Conservation (phyloP, 306 rosid species). For the Comarum palustre region DNA sequence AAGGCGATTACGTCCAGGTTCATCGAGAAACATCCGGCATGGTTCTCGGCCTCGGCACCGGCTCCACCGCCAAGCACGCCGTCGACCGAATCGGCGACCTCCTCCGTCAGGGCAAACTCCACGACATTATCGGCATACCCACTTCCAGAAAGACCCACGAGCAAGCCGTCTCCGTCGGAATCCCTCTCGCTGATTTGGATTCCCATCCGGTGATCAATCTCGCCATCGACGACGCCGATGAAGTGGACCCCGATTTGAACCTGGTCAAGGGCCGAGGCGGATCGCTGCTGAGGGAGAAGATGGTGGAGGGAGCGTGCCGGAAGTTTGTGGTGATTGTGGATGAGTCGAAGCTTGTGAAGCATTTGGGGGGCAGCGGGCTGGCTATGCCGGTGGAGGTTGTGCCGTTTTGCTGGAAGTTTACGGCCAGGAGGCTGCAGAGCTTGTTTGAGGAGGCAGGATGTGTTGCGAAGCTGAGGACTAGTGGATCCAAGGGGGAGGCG, state of each 20-base stretch:
- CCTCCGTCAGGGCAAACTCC: slow-evolving; percentile 59
- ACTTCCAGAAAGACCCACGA: slow-evolving; percentile 73
- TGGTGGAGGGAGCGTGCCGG: slow-evolving; percentile 73
- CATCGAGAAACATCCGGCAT: no score
- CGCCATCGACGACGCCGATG: slow-evolving; percentile 90
- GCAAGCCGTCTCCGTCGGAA: slow-evolving; percentile 64
- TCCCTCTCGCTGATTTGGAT: slow-evolving; percentile 73
- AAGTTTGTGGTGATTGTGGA: slow-evolving; percentile 77
- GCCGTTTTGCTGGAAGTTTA: slow-evolving; percentile 74
- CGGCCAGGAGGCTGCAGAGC: slow-evolving; percentile 45
- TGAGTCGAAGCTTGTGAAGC: slow-evolving; percentile 66
- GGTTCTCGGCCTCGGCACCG: slow-evolving; percentile 89
- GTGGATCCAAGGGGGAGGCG: slow-evolving; percentile 42
- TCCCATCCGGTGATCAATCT: slow-evolving; percentile 65
- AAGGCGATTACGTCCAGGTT: no score
- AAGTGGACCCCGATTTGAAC: slow-evolving; percentile 69
- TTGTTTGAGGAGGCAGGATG: slow-evolving; percentile 60
- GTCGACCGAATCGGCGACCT: slow-evolving; percentile 79
- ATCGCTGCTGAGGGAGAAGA: slow-evolving; percentile 72
- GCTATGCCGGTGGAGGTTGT: slow-evolving; percentile 87
- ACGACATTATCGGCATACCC: slow-evolving; percentile 68
- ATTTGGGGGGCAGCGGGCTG: slow-evolving; percentile 65
- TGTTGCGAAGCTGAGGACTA: slow-evolving; percentile 57
- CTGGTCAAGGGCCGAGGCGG: slow-evolving; percentile 89
- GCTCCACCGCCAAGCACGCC: slow-evolving; percentile 84